Base-by-base conservation (phyloP, 768 basidiomycete genomes). In the Xerocomus brunneocitrinus region DNA sequence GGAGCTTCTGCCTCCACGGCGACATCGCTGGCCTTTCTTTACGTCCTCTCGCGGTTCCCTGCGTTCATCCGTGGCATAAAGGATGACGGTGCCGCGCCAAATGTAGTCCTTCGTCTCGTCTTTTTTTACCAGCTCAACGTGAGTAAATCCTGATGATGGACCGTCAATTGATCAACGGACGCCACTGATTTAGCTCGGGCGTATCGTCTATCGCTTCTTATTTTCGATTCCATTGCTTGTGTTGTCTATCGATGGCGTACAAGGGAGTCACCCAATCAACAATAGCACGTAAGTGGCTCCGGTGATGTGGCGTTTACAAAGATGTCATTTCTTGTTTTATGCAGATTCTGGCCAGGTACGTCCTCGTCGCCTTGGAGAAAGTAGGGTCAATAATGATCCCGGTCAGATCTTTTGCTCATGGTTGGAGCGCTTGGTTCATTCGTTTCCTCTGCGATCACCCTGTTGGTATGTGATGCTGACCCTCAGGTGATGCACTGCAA, bases 91-190 rank as follows among this genome's bases (percentile, higher is more conserved):
- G 90, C 86, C 0, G 81, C 83, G 40, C 85, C 87, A 7, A 79
- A 79, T 32, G 84, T 92, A 7, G 84, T 92, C 46, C 77, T 89
- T 14, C 76, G 89, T 42, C 76, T 92, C 3, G 72, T 81, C 25
- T 88, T 82, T 4, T 92, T 90, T 63, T 88, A 85, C 65, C 79
- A 87, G 53, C 73, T 91, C 12, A 92, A 92, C 63, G 90, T 91
- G 55, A 55, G 89, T 62, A 5, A 5, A 44, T 62, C 36, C 19
- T 45, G 22, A 41, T 53, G 35, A 54, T 31, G 44, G 34, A 36
- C 25, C 28, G 3, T 30, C 10, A 2, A 2, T 47, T 35, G 43
- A 47, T 24, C 9, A 14, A 10, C 56, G 53, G 35, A 52, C 42
- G 0, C 28, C 16, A 7, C 31, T 25, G 40, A 31, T 32, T 1